A percentile compares a stretch with the other conserved stretches of the same genome.
phyloP scores from a whole-genome alignment of 306 rosid species.

The Gillenia trifoliata region DNA sequence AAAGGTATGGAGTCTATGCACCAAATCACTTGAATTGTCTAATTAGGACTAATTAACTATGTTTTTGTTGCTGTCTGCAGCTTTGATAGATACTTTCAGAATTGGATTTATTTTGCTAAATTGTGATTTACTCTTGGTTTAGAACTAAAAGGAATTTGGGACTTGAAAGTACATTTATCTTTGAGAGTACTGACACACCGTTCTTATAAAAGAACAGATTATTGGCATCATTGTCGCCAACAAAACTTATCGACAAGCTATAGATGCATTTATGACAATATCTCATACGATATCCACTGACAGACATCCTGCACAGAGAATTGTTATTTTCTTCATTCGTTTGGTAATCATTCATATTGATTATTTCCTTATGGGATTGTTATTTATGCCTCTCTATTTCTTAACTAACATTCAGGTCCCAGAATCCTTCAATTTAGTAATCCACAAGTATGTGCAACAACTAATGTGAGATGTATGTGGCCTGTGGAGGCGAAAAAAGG shows the following conservation, averaged over 20 bases:
- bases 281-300: too few relatives aligned
- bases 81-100: neutral
- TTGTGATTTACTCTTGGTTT: neutral
- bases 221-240: too few relatives aligned
- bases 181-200: neutral
- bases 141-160: neutral
- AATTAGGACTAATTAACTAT: neutral
- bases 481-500: conserved; percentile 39
- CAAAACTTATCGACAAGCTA: too few relatives aligned
- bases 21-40: neutral
- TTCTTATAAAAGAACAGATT: too few relatives aligned
- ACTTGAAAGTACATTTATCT: neutral
- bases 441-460: conserved; percentile 52
- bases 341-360: neutral
- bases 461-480: conserved; percentile 45
- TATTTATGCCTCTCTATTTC: neutral
- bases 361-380: neutral
- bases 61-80: neutral
- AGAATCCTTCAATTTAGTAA: conserved; percentile 66
- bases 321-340: neutral
- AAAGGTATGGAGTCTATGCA: conserved; percentile 26
- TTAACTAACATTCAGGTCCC: conserved; percentile 47
- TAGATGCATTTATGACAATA: too few relatives aligned
- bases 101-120: neutral
- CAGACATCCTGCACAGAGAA: neutral